Base-by-base conservation (phyloP, 768 basidiomycete species). In the Amanita exitialis region DNA sequence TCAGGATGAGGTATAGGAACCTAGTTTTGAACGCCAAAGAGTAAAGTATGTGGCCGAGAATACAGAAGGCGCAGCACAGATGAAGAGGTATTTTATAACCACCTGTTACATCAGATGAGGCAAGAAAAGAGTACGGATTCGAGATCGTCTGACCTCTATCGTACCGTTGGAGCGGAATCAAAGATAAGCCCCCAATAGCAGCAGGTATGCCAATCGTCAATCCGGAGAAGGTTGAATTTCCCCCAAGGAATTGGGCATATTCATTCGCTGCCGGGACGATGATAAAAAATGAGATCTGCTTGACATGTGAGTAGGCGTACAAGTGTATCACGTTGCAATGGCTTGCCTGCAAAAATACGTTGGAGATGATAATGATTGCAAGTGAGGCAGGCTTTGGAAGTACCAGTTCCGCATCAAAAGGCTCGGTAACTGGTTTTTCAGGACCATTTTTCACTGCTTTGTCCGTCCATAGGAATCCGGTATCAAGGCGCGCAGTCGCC, bases 141-240 rank as follows among this genome's bases (percentile, higher is more conserved):
- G 9, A 8, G 36, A 28, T 25, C 13, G 10, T 54, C 64, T 38
- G 51, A 77, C 84, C 82, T 73, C 65, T 64, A 58, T 86, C 83
- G 16, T 69, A 66, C 58, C 60, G 74, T 39, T 74, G 72, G 47
- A 86, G 62, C 3, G 80, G 80, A 15, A 84, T 59, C 12, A 86
- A 69, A 1, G 72, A 63, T 0, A 86, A 54, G 0, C 80, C 83
- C 28, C 82, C 75, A 52, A 84, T 74, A 2, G 78, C 64, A 8
- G 79, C 77, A 8, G 83, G 85, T 53, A 86, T 81, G 56, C 84
- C 84, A 52, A 84, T 78, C 30, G 75, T 74, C 5, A 87, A 58
- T 47, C 84, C 82, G 32, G 82, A 79, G 60, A 86, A 87, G 0
- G 80, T 81, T n/a, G 80, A 68, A n/a, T 68, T 74, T 15, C 83